Conservation (phyloP, 495 filamentous ascomycete species). For the Geoglossum glabrum region DNA sequence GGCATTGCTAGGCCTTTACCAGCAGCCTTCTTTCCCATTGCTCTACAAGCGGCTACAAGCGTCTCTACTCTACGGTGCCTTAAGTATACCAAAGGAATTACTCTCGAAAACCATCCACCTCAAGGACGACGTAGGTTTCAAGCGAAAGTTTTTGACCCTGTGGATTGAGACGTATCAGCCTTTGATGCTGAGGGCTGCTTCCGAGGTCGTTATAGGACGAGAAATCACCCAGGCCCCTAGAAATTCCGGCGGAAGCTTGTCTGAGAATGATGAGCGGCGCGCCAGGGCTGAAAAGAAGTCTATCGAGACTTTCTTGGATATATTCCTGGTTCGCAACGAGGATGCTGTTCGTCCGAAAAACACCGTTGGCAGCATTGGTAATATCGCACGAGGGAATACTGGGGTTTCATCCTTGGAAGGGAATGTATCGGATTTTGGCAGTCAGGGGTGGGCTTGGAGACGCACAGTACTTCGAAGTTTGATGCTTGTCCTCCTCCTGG, state of each 20-base stretch:
- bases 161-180: constrained; percentile 40
- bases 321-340: constrained; percentile 38
- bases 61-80: constrained; percentile 39
- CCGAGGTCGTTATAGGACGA: constrained; percentile 42
- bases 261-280: not conserved
- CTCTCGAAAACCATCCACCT: constrained; percentile 26
- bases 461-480: constrained; percentile 38
- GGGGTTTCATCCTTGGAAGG: not conserved
- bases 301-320: constrained; percentile 30
- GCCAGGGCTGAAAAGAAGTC: constrained; percentile 3
- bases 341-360: constrained; percentile 23
- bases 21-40: constrained; percentile 27
- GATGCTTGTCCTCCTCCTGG: constrained; percentile 39
- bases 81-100: constrained; percentile 33
- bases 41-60: constrained; percentile 41
- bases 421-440: constrained; percentile 20
- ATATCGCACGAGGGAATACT: not conserved
- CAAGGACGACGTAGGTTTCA: constrained; percentile 37
- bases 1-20: constrained; percentile 32
- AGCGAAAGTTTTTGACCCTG: constrained; percentile 32
- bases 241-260: constrained; percentile 2
- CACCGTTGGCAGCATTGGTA: not conserved
- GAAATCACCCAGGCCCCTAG: constrained; percentile 17
- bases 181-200: constrained; percentile 26
- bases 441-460: constrained; percentile 27